Percentiles rank a stretch among this genome's conserved stretches.
Conservation (phyloP, 2,329 filamentous ascomycete genomes). For the Arthrocladium fulminans region DNA sequence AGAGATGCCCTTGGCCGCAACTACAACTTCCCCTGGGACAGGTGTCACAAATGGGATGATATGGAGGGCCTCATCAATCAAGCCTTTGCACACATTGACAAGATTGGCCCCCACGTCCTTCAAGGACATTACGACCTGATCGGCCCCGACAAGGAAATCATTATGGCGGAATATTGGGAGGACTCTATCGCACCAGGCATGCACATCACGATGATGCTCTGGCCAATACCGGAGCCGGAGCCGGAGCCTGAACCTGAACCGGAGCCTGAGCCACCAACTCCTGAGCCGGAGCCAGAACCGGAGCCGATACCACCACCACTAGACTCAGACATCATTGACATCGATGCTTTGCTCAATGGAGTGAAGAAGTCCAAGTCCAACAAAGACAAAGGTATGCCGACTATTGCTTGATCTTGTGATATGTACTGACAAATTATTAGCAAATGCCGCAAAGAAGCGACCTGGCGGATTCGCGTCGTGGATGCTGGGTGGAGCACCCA, state of each 20-base stretch:
- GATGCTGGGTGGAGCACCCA: conserved; percentile 32
- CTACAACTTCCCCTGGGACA: conserved; percentile 81
- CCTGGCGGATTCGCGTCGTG: conserved; percentile 34
- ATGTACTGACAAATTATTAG: not conserved
- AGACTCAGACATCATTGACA: conserved; percentile 13
- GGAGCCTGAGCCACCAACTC: conserved; percentile 23
- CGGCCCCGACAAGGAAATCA: conserved; percentile 71
- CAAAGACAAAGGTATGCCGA: conserved; percentile 19
- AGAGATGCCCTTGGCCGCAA: conserved; percentile 87
- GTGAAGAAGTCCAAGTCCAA: conserved; percentile 13
- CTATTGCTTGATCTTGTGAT: not conserved
- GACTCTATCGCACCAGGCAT: conserved; percentile 71
- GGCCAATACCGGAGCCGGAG: conserved; percentile 49
- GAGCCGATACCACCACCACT: conserved; percentile 12
- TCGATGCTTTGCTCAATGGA: conserved; percentile 18
- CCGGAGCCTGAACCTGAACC: conserved; percentile 31
- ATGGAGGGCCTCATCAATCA: conserved; percentile 83
- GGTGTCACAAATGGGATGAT: conserved; percentile 79
- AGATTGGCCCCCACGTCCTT: conserved; percentile 65
- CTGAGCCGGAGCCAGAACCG: conserved; percentile 13
- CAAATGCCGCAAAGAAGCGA: conserved; percentile 17
- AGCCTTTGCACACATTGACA: conserved; percentile 69
- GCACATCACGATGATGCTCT: conserved; percentile 60
- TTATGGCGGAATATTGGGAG: conserved; percentile 73
- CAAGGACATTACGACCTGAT: conserved; percentile 73